A percentile compares a stretch with the other conserved stretches of the same genome.
phyloP scores from a whole-genome alignment of 1,284 basidiomycete genomes.

The Stereum hirsutum region DNA sequence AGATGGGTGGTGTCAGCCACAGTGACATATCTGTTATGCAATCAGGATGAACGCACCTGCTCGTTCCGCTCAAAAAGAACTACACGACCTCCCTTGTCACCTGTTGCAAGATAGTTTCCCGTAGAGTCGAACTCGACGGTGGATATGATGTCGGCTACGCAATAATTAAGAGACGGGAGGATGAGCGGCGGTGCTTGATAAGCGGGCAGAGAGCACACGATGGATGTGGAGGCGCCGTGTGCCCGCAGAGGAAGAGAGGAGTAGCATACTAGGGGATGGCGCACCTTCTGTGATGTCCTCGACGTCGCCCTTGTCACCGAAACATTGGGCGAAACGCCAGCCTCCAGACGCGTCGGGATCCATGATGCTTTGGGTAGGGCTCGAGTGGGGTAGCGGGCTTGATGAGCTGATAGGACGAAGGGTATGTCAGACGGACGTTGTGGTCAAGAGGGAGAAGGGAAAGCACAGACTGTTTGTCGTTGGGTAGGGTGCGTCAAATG shows the following conservation, averaged over 20 bases:
- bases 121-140: constrained; percentile 99
- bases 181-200: constrained; percentile 12
- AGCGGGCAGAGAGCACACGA: constrained; percentile 7
- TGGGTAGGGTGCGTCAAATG: neutral
- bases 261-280: constrained; percentile 13
- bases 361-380: constrained; percentile 29
- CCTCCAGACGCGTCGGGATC: constrained; percentile 80
- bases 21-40: constrained; percentile 5
- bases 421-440: neutral
- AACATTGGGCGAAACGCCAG: constrained; percentile 99
- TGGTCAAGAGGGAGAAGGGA: neutral
- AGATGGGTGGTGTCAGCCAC: constrained; percentile 5
- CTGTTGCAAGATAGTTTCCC: constrained; percentile 98
- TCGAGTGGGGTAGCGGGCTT: constrained; percentile 7
- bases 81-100: constrained; percentile 98
- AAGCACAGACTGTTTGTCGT: neutral
- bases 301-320: constrained; percentile 98
- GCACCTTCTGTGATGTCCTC: constrained; percentile 99
- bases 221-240: constrained; percentile 1
- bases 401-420: constrained; percentile 4
- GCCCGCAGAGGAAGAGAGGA: constrained; percentile 1
- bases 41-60: constrained; percentile 57
- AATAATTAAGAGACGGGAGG: too few relatives aligned
- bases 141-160: constrained; percentile 98
- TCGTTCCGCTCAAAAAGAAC: constrained; percentile 99